Base-by-base conservation (phyloP, 257 asterid genomes). In the Ophiorrhiza pumila region DNA sequence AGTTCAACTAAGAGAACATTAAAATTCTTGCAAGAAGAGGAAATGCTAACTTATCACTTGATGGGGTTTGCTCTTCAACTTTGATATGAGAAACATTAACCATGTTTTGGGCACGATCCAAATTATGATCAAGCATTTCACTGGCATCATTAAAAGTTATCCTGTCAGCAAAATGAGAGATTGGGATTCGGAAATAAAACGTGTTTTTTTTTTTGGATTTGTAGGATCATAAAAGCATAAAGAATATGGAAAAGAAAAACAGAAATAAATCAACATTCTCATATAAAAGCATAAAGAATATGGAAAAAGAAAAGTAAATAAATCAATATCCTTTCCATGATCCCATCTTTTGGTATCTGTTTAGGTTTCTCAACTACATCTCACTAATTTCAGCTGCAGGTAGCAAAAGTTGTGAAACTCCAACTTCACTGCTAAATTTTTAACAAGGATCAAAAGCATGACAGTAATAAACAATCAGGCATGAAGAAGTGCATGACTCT, bases 41-140 rank as follows among this genome's bases (percentile, higher is more conserved):
- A 65, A 65, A 50, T 13, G 22, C 32, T 68, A 7, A 68, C 72
- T 68, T 68, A 25, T 49, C 47, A 68, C 42, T 47, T 31, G 34
- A 8, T 49, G 47, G 12, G 10, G 8, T 5, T 25, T 3, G 7
- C 15, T 68, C 72, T 45, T 66, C 41, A 31, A 27, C 9, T 0
- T 25, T 46, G 2, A 9, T 15, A 68, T 57, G 49, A 57, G 31
- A 23, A 9, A 32, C 22, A 25, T 41, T 43, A 2, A 41, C 31
- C 52, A 22, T 6, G 47, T 23, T 41, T 34, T 34, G 34, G 1
- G 5, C 6, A 27, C 14, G 25, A 23, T 15, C 58, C 10, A 27
- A 18, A 34, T 18, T 17, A 32, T 45, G 53, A 31, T 27, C 35
- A 17, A 45, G 34, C 5, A 15, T 47, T 27, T 66, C 42, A 45